Evolutionary conservation across 148 eudicot species (phyloP), one percentile per base, ranked within the genome.

Genomic region (Tetragonia tetragonoides): DNA sequence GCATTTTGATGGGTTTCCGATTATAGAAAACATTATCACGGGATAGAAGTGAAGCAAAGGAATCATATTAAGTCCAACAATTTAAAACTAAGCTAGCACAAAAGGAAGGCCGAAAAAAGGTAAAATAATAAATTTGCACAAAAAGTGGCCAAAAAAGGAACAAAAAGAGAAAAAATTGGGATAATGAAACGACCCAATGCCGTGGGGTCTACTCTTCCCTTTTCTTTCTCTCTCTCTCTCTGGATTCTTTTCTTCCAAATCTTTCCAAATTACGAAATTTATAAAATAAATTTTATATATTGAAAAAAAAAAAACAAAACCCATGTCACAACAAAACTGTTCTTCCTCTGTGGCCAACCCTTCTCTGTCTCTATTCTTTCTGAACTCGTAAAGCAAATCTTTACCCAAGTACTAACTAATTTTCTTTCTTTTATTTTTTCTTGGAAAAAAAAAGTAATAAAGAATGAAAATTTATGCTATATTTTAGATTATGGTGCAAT

Each of bases 311-410:
- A 62, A 62, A 9, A 64, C 4, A 64, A 64, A 8, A 16, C 21
- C 6, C 62, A 59, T 17, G 62, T 17, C 68, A 59, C 66, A 60
- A 68, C 46, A 74, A 68, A 59, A 46, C 60, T 76, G 75, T 71
- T 47, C 78, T 63, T 72, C 67, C 65, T 77, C 78, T 71, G 73
- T 47, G 72, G 66, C 77, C 63, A 56, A 79, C 79, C 80, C 73
- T 70, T 77, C 81, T 84, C 81, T 77, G 81, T 74, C 81, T 72
- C 57, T 46, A 46, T 46, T 46, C 77, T 67, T 73, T 73, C 81
- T 59, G 24, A 82, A 78, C 81, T 74, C 74, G 84, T 82, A 80
- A 80, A 82, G 81, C 78, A 82, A 78, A 53, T 28, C 57, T 76
- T 76, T 47, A 70, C 75, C 68, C 39, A 51, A 47, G 63, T 64